Evolutionary conservation across 2,329 filamentous ascomycete genomes (phyloP).

Genomic region (Penicillium sclerotiorum): DNA sequence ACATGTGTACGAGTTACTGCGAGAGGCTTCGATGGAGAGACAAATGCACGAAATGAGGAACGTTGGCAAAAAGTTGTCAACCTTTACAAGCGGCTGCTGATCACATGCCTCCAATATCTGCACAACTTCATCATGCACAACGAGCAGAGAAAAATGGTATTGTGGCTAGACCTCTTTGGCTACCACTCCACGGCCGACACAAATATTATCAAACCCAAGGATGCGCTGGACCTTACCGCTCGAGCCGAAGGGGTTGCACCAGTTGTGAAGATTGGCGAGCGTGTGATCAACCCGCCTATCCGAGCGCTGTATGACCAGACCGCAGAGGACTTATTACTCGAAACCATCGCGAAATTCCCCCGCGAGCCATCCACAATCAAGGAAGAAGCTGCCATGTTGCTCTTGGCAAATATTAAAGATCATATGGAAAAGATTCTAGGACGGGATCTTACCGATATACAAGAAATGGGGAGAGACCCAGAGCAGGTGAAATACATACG

Average conservation of each 20-base stretch:
- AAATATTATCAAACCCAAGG: slow-evolving; percentile 47
- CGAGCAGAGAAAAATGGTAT: slow-evolving; percentile 65
- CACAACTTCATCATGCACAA: slow-evolving; percentile 69
- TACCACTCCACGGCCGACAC: slow-evolving; percentile 53
- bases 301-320: slow-evolving; percentile 47
- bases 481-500: slow-evolving; percentile 50
- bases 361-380: slow-evolving; percentile 48
- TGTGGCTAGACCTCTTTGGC: slow-evolving; percentile 68
- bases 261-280: slow-evolving; percentile 46
- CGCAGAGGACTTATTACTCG: slow-evolving; percentile 45
- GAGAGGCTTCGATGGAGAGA: slow-evolving; percentile 65
- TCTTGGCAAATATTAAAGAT: slow-evolving; percentile 52
- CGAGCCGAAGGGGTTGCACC: slow-evolving; percentile 44
- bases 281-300: slow-evolving; percentile 46
- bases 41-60: slow-evolving; percentile 63
- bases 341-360: slow-evolving; percentile 49
- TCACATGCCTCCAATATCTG: slow-evolving; percentile 67
- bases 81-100: slow-evolving; percentile 66
- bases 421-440: slow-evolving; percentile 52
- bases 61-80: slow-evolving; percentile 68
- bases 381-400: slow-evolving; percentile 50
- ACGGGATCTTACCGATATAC: slow-evolving; percentile 46
- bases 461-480: slow-evolving; percentile 50
- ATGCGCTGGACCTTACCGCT: slow-evolving; percentile 43
- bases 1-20: slow-evolving; percentile 67